Conservation (phyloP, 106 monocot genomes). For the Hemerocallis citrina region DNA sequence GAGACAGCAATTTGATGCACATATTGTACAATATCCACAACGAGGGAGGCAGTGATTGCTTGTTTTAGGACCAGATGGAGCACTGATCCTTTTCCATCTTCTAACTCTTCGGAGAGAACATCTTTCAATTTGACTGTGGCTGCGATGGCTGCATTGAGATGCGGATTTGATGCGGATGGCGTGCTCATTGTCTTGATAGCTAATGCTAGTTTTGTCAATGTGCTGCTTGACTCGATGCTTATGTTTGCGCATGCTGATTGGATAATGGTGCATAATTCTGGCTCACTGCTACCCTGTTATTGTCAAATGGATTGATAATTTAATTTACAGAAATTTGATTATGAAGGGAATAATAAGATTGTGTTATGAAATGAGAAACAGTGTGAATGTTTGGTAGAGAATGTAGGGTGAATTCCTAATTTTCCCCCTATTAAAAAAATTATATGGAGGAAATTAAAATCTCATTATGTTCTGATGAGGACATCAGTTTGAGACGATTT, state of each 20-base stretch:
- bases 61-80: background rate
- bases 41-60: background rate
- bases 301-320: background rate
- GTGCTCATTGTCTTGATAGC: background rate
- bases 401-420: too few relatives aligned
- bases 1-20: background rate
- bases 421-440: too few relatives aligned
- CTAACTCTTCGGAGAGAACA: background rate
- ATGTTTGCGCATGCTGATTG: background rate
- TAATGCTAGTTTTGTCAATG: conserved; percentile 2
- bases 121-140: background rate
- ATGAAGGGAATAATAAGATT: too few relatives aligned
- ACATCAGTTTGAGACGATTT: too few relatives aligned
- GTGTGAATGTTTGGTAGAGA: too few relatives aligned
- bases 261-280: background rate
- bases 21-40: background rate
- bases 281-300: background rate
- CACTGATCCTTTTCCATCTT: background rate
- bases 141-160: background rate
- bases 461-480: too few relatives aligned
- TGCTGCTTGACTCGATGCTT: conserved; percentile 1
- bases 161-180: background rate
- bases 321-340: too few relatives aligned
- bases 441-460: too few relatives aligned
- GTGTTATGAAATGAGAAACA: too few relatives aligned